Percentiles rank a stretch among this genome's conserved stretches.
Evolutionary conservation across 2,329 filamentous ascomycete genomes (phyloP).

Genomic region (Penicillium sp.): DNA sequence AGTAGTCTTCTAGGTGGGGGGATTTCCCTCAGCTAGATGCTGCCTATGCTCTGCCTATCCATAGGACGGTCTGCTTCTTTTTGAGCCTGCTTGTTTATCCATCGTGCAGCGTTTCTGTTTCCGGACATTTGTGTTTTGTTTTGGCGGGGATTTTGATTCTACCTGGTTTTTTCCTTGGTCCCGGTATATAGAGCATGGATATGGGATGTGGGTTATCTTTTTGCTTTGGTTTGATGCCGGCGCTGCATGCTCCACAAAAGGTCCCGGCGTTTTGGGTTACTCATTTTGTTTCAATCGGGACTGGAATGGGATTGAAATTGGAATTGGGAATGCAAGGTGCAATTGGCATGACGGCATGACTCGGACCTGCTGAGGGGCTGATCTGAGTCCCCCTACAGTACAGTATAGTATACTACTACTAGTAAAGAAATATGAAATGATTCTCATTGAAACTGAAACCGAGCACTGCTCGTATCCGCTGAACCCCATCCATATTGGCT

Average conservation of each 20-base stretch:
- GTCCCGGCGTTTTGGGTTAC: neutral
- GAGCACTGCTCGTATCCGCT: neutral
- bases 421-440: neutral
- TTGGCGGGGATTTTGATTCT: neutral
- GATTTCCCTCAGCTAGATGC: conserved; percentile 35
- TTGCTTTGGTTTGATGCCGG: neutral
- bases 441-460: neutral
- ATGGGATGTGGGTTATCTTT: neutral
- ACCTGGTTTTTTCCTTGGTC: neutral
- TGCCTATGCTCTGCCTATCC: neutral
- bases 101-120: conserved; percentile 15
- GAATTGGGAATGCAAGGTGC: no score
- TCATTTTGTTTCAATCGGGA: neutral
- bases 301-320: neutral
- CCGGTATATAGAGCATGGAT: conserved; percentile 15
- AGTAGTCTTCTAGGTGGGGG: conserved; percentile 45
- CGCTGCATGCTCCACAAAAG: neutral
- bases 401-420: neutral
- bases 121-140: conserved; percentile 2
- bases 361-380: neutral
- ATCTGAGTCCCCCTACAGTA: neutral
- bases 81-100: neutral
- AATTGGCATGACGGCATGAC: conserved; percentile 3
- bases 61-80: neutral
- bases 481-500: no score